phyloP scores from a whole-genome alignment of 2,329 filamentous ascomycete species.

The Thielaviopsis punctulata region DNA sequence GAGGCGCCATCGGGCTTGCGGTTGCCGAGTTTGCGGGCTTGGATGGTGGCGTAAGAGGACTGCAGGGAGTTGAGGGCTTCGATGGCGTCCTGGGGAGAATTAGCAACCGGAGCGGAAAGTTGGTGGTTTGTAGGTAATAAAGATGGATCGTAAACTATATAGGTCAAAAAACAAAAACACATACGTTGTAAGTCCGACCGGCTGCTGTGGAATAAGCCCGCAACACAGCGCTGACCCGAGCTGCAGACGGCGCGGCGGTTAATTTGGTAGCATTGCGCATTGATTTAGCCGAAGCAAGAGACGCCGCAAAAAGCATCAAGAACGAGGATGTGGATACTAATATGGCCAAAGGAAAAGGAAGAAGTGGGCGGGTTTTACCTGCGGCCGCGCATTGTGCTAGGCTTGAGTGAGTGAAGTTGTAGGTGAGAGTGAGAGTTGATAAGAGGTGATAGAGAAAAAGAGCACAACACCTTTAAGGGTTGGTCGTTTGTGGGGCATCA shows the following conservation, averaged over 20 bases:
- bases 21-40: slow-evolving; percentile 61
- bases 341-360: not conserved
- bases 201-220: not conserved
- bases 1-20: slow-evolving; percentile 50
- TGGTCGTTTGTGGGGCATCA: too few relatives aligned
- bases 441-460: not conserved
- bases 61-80: slow-evolving; percentile 77
- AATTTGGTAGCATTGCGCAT: not conserved
- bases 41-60: slow-evolving; percentile 66
- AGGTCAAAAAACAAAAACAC: too few relatives aligned
- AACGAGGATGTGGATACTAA: not conserved
- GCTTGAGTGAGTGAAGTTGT: not conserved
- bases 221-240: not conserved
- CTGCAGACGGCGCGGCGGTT: too few relatives aligned
- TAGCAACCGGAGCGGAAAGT: not conserved
- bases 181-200: not conserved
- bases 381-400: not conserved
- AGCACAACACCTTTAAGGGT: too few relatives aligned
- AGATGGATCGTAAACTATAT: too few relatives aligned
- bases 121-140: too few relatives aligned
- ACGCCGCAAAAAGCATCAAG: not conserved
- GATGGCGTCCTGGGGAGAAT: slow-evolving; percentile 58
- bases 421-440: not conserved
- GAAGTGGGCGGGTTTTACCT: not conserved
- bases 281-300: not conserved